Conservation (phyloP, 768 basidiomycete species). For the Tulasnella sp. region DNA sequence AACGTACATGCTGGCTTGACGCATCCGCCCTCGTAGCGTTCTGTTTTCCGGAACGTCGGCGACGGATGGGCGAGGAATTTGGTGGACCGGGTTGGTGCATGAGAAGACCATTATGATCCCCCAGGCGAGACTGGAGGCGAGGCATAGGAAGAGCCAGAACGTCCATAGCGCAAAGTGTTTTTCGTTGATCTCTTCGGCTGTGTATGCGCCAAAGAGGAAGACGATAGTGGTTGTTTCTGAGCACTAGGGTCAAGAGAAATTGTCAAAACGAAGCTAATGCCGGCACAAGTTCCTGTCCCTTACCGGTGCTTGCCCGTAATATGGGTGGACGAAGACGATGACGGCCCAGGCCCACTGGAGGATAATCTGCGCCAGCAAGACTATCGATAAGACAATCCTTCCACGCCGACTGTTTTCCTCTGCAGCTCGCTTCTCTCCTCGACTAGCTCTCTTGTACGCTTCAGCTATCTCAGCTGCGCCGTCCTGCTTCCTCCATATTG, state of each 20-base stretch:
- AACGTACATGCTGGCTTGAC: slow-evolving; percentile 1
- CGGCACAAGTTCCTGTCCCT: background rate
- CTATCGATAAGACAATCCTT: background rate
- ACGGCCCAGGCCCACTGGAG: slow-evolving; percentile 18
- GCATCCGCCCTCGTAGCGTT: background rate
- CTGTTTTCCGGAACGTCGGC: background rate
- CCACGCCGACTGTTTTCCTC: slow-evolving; percentile 2
- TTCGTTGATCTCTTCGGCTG: slow-evolving; percentile 11
- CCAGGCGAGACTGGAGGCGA: background rate
- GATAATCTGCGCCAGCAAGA: slow-evolving; percentile 15
- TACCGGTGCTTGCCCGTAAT: slow-evolving; percentile 2
- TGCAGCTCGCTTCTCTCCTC: background rate
- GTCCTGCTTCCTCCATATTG: slow-evolving; percentile 16
- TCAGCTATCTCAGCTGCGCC: background rate
- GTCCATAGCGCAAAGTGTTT: slow-evolving; percentile 12
- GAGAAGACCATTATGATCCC: slow-evolving; percentile 15
- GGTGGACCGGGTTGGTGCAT: background rate
- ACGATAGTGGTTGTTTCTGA: slow-evolving; percentile 13
- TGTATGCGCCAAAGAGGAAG: slow-evolving; percentile 3
- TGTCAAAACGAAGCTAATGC: background rate
- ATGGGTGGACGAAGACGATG: slow-evolving; percentile 17
- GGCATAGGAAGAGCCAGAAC: slow-evolving; percentile 18
- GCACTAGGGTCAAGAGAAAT: background rate
- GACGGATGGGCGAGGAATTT: background rate
- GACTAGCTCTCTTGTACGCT: slow-evolving; percentile 1